These are phyloP conservation scores for Cryptosporidium viatorum DNA, from an alignment of 169 alveolate genomes.

Conservation along the genomic window DNA sequence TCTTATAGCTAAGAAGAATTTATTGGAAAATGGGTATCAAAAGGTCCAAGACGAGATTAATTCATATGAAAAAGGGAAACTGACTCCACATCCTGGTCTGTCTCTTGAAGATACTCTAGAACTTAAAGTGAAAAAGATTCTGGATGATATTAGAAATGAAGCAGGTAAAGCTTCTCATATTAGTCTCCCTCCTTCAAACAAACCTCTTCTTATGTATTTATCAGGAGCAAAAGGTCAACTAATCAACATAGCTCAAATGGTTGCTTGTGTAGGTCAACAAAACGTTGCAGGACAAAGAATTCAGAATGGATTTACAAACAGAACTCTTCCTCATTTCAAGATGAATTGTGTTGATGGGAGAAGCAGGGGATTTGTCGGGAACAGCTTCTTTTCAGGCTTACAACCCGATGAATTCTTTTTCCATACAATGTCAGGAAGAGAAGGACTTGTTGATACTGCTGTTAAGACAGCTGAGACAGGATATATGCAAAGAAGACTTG, in stretches of 20 bases:
- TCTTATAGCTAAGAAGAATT: constrained; percentile 79
- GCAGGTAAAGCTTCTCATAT: constrained; percentile 93
- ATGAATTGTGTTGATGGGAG: constrained; percentile 91
- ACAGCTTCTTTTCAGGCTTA: constrained; percentile 92
- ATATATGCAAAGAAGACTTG: constrained; percentile 97
- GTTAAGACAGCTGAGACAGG: constrained; percentile 99
- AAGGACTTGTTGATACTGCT: constrained; percentile 98
- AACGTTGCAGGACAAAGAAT: constrained; percentile 94
- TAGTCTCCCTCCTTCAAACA: constrained; percentile 90
- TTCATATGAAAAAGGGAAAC: constrained; percentile 85
- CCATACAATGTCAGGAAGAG: constrained; percentile 99
- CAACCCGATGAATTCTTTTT: constrained; percentile 98
- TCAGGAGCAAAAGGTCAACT: constrained; percentile 99
- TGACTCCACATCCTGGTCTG: constrained; percentile 96
- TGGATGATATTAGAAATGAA: constrained; percentile 92
- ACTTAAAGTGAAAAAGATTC: constrained; percentile 88
- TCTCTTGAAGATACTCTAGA: constrained; percentile 96
- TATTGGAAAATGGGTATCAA: constrained; percentile 88
- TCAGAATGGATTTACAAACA: constrained; percentile 95
- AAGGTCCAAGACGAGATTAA: constrained; percentile 89
- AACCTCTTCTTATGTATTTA: constrained; percentile 96
- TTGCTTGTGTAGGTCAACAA: constrained; percentile 99
- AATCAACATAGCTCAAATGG: constrained; percentile 98
- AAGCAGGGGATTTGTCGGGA: constrained; percentile 97
- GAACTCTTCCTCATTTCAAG: constrained; percentile 98